Base-by-base conservation (phyloP, 108 stramenopile species). In the Bacterosira constricta region DNA sequence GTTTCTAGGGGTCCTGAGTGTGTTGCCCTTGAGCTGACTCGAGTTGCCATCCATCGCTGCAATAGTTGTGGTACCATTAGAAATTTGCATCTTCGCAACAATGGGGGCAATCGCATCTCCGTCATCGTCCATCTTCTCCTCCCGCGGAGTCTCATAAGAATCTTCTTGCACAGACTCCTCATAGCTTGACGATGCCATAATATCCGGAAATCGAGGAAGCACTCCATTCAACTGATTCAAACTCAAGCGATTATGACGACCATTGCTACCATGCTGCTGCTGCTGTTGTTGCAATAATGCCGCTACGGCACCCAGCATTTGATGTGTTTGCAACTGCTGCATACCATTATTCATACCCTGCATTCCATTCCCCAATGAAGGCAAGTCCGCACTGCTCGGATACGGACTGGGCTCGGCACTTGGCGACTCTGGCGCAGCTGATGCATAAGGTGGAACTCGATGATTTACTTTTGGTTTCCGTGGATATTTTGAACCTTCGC, bases 401-500 rank as follows among this genome's bases (percentile, higher is more conserved):
- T 63, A 59, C 7, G 87, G 92, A 80, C 86, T 88, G 2, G 88
- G 88, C 55, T 90, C 93, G 7, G 90, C 93, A 38, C 88, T 90
- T 31, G 93, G 93, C 36, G 93, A 94, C 18, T 86, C 82, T 13
- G 93, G 93, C 21, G 93, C 72, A 26, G 83, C 62, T 12, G 75
- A 59, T 34, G 59, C 51, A 41, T 73, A 82, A 29, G 39, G 20
- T 37, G 25, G 63, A 18, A 20, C 53, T 41, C 25, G 67, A 42
- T 41, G 66, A 20, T 11, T 50, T 68, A 25, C 21, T 25, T 4
- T 1, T 21, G 20, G 29, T 21, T 11, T 72, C 60, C 34, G 75
- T 72, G 13, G 32, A 39, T 4, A 79, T 84, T 18, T 77, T 73
- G 64, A 90, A 94, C 41, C 79, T 81, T 37, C 91, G 69, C 8